These are phyloP conservation scores for Alternaria gansuensis DNA, from an alignment of 2,329 filamentous ascomycete genomes.

Conservation along the genomic window DNA sequence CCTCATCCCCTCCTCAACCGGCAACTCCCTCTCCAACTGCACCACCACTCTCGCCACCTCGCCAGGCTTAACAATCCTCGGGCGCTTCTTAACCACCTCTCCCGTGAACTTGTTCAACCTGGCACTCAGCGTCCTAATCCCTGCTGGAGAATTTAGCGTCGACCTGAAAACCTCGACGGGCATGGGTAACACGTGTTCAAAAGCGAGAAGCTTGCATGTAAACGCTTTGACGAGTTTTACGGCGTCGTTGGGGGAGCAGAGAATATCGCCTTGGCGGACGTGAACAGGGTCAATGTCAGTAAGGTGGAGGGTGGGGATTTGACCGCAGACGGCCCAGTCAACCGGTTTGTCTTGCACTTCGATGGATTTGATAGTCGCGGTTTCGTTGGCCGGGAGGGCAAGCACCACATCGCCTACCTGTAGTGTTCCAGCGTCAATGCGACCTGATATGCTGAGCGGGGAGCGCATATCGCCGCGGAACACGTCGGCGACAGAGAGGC, in stretches of 20 bases:
- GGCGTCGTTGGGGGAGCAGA: conserved; percentile 75
- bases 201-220: conserved; percentile 84
- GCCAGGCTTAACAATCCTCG: conserved; percentile 82
- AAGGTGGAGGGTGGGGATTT: conserved; percentile 86
- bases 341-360: conserved; percentile 75
- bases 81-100: conserved; percentile 79
- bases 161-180: conserved; percentile 88
- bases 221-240: conserved; percentile 77
- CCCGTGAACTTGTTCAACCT: conserved; percentile 82
- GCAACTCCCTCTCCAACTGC: conserved; percentile 75
- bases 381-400: conserved; percentile 82
- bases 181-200: conserved; percentile 89
- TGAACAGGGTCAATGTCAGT: conserved; percentile 85
- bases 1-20: conserved; percentile 80
- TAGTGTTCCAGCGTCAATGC: conserved; percentile 82
- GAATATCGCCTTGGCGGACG: conserved; percentile 79
- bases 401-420: conserved; percentile 84
- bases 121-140: conserved; percentile 75
- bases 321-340: conserved; percentile 93
- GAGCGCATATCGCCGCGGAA: conserved; percentile 82
- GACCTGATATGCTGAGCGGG: conserved; percentile 83
- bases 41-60: conserved; percentile 79
- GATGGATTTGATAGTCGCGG: conserved; percentile 81
- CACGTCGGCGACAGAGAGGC: conserved; percentile 87
- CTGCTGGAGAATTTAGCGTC: conserved; percentile 78